Base-by-base conservation (phyloP, 805 yeast species). In the Candida pini region DNA sequence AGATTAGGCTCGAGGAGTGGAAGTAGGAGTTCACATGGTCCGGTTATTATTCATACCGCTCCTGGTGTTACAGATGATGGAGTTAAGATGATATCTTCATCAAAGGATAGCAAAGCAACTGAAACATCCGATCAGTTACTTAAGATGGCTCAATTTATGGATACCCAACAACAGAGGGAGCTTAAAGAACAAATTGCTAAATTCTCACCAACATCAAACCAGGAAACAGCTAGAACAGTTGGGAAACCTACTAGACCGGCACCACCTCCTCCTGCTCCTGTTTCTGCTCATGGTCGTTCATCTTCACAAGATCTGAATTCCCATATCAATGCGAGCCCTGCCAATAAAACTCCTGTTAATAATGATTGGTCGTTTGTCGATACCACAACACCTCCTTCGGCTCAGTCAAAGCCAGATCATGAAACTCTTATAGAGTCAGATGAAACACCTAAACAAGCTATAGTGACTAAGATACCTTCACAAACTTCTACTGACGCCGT, bases 21-120 rank as follows among this genome's bases (percentile, higher is more conserved):
- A 20, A 31, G 13, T 13, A 24, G 13, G n/a, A 16, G 12, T 6
- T 15, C 33, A n/a, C 9, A 24, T 24, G 40, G 50, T 27, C 50
- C 51, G 14, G 36, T 36, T 5, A 51, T 51, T 35, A 46, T 48
- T 26, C 56, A 51, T 28, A 32, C 40, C 14, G 36, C 53, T 9
- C 50, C 43, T 23, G 53, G 53, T 30, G 40, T 48, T 10, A 29
- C 38, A n/a, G 43, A 47, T 33, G 29, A 19, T 15, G 19, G 17
- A n/a, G 19, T 27, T n/a, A 18, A 18, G 8, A 27, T 16, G 19
- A 27, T 22, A 22, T 22, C 25, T 12, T 22, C 25, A 7, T 13
- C 25, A 22, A 22, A 22, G 25, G 13, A 22, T 12, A 22, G 25
- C n/a, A 22, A 7, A 7, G n/a, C n/a, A 5, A 12, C 25, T 22